Evolutionary conservation across 2,329 filamentous ascomycete species (phyloP).

Genomic region (Colletotrichum aenigma): DNA sequence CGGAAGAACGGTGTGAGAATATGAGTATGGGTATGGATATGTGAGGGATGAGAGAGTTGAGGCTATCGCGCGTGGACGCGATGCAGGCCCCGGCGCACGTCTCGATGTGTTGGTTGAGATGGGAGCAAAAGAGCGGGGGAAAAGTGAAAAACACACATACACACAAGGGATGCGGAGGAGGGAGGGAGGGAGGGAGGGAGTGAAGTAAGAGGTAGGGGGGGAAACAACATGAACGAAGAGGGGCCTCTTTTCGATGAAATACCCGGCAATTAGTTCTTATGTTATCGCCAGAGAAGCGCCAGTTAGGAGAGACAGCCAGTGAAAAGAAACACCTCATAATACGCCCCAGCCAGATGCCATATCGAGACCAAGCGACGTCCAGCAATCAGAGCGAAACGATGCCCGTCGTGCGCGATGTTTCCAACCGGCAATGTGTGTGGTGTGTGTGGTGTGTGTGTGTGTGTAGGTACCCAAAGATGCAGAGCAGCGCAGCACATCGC

Average conservation of each 20-base stretch:
- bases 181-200: neutral
- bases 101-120: constrained; percentile 3
- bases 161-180: neutral
- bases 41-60: neutral
- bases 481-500: neutral
- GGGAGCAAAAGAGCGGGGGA: constrained; percentile 12
- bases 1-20: neutral
- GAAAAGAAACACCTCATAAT: neutral
- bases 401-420: neutral
- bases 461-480: neutral
- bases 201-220: neutral
- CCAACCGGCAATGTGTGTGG: neutral
- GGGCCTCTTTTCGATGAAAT: neutral
- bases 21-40: neutral
- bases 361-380: neutral
- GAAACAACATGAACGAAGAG: neutral
- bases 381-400: neutral
- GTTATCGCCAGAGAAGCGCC: neutral
- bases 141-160: neutral
- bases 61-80: neutral
- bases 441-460: neutral
- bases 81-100: neutral
- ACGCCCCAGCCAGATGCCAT: neutral
- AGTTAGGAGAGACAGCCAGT: neutral
- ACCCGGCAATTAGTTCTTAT: neutral